Evolutionary conservation across 768 basidiomycete species (phyloP), one percentile per base, ranked within the genome.

Genomic region (Cystofilobasidium capitatum): DNA sequence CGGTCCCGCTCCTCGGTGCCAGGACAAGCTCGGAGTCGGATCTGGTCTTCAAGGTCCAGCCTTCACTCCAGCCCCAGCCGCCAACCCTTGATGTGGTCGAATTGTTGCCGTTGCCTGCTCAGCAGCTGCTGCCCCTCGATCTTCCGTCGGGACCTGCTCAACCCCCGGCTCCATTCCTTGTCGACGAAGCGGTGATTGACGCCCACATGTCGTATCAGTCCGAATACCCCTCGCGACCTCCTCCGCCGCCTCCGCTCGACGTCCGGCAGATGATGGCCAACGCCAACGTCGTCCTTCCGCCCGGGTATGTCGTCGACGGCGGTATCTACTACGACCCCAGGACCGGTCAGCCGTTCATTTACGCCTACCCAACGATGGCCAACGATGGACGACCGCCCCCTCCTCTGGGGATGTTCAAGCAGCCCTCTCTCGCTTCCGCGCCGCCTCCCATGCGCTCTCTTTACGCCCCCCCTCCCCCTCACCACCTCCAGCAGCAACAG

Each of bases 311-410:
- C 39, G n/a, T 22, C 20, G 58, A 59, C 8, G 39, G 58, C 20
- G 58, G 58, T 13, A 35, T 59, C 12, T 35, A 29, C 20, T 39
- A 35, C 20, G 33, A 39, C 20, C 58, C 17, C 13, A 16, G 22
- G 58, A 59, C 58, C 20, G 58, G 58, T 13, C 33, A 59, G 33
- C 58, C 16, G 3, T 59, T 36, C 35, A 59, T 59, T 8, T 59
- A 59, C 29, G 58, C 58, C 9, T 24, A n/a, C n/a, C n/a, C n/a
- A n/a, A n/a, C n/a, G n/a, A n/a, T n/a, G n/a, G n/a, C n/a, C n/a
- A n/a, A n/a, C n/a, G n/a, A n/a, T n/a, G n/a, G n/a, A n/a, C n/a
- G n/a, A n/a, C n/a, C n/a, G n/a, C n/a, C n/a, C n/a, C n/a, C n/a
- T n/a, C n/a, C n/a, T n/a, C n/a, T n/a, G n/a, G n/a, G n/a, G n/a